These are phyloP conservation scores for Peronospora farinosa DNA, from an alignment of 352 stramenopile genomes.

Conservation along the genomic window DNA sequence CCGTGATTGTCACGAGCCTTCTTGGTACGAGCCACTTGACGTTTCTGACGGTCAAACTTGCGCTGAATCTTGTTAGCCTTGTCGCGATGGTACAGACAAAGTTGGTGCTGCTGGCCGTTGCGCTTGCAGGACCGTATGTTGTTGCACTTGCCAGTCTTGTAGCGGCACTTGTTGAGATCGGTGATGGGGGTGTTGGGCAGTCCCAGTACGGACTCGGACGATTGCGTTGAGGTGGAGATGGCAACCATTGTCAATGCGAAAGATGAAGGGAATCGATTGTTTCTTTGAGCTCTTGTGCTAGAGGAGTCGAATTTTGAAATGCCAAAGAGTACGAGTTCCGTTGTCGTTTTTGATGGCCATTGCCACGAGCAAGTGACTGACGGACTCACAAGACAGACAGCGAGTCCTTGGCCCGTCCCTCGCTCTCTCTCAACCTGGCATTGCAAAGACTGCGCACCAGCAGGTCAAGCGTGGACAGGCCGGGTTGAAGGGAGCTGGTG, in stretches of 20 bases:
- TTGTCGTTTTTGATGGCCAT: slow-evolving; percentile 10
- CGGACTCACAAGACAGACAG: slow-evolving; percentile 5
- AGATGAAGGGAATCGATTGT: background rate
- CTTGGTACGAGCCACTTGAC: slow-evolving; percentile 53
- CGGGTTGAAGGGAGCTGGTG: slow-evolving; percentile 11
- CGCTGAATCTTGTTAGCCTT: slow-evolving; percentile 88
- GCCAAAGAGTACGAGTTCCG: slow-evolving; percentile 1
- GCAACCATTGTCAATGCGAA: slow-evolving; percentile 19
- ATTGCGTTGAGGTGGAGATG: slow-evolving; percentile 19
- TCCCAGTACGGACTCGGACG: slow-evolving; percentile 10
- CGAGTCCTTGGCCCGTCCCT: slow-evolving; percentile 23
- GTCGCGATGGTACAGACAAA: slow-evolving; percentile 84
- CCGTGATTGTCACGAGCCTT: slow-evolving; percentile 25
- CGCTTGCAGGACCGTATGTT: slow-evolving; percentile 78
- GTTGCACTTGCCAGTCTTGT: slow-evolving; percentile 86
- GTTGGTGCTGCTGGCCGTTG: slow-evolving; percentile 80
- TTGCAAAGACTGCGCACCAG: slow-evolving; percentile 22
- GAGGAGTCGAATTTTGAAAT: slow-evolving; percentile 34
- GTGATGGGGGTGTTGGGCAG: slow-evolving; percentile 11
- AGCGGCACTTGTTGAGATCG: slow-evolving; percentile 49
- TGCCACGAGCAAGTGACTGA: background rate
- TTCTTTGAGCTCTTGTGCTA: slow-evolving; percentile 18
- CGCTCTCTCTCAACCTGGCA: slow-evolving; percentile 3
- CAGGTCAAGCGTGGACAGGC: slow-evolving; percentile 20
- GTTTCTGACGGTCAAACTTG: slow-evolving; percentile 87